Conservation (phyloP, 495 filamentous ascomycete species). For the Penicillium odoratum region DNA sequence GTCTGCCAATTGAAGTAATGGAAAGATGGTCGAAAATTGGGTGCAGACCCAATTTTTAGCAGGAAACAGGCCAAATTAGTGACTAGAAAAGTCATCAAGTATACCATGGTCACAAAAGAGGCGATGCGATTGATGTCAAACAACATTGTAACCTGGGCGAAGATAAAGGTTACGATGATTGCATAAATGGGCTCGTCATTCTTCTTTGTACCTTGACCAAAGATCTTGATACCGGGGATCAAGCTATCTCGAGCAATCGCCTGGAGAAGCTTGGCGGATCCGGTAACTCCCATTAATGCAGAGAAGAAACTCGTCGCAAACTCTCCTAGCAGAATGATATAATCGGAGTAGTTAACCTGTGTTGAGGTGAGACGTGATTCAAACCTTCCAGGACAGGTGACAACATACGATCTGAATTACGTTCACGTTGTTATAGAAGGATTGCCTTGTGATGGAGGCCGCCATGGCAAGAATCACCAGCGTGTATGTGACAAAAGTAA, state of each 20-base stretch:
- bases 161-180: constrained; percentile 72
- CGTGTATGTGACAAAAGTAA: constrained; percentile 75
- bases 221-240: constrained; percentile 71
- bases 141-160: constrained; percentile 79
- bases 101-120: constrained; percentile 85
- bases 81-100: constrained; percentile 63
- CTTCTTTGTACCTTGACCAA: constrained; percentile 72
- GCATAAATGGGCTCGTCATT: constrained; percentile 77
- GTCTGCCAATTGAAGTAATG: constrained; percentile 88
- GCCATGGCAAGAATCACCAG: constrained; percentile 81
- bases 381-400: background rate
- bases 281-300: constrained; percentile 82
- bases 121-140: constrained; percentile 87
- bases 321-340: constrained; percentile 76
- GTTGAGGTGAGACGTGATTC: constrained; percentile 12
- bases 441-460: constrained; percentile 69
- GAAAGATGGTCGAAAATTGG: constrained; percentile 86
- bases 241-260: constrained; percentile 80
- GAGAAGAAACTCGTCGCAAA: constrained; percentile 84
- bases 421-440: constrained; percentile 73
- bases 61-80: constrained; percentile 87
- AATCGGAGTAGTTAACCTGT: constrained; percentile 68
- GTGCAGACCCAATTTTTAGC: constrained; percentile 87
- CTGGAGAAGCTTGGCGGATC: constrained; percentile 83
- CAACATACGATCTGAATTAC: constrained; percentile 68